Evolutionary conservation across 2,329 filamentous ascomycete genomes (phyloP).

Genomic region (Aspergillus sp.): DNA sequence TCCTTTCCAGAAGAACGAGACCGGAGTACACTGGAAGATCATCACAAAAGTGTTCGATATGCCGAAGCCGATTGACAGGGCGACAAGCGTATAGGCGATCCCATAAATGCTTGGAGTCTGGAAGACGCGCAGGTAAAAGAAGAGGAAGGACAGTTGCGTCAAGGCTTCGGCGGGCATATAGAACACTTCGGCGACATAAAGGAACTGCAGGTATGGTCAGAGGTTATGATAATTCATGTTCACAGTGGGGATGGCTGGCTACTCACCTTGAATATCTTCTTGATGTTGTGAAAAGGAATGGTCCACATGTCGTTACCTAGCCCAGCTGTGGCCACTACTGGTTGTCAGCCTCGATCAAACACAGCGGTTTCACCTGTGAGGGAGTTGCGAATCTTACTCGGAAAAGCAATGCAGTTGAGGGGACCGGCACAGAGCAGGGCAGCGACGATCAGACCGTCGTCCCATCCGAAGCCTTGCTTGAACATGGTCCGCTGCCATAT

Average conservation of each 20-base stretch:
- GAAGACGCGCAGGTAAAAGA: slow-evolving; percentile 49
- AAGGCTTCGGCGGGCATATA: slow-evolving; percentile 40
- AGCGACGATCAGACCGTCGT: slow-evolving; percentile 3
- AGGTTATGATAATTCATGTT: background rate
- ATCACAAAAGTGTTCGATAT: slow-evolving; percentile 16
- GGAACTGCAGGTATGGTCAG: slow-evolving; percentile 2
- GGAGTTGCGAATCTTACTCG: no score
- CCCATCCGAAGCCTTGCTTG: slow-evolving; percentile 1
- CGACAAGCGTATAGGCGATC: slow-evolving; percentile 37
- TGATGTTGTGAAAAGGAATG: slow-evolving; percentile 2
- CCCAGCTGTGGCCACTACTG: no score
- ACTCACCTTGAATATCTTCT: slow-evolving; percentile 1
- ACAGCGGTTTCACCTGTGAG: no score
- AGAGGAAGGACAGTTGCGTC: slow-evolving; percentile 35
- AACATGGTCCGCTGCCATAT: slow-evolving; percentile 2
- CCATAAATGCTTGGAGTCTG: slow-evolving; percentile 14
- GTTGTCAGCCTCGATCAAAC: no score
- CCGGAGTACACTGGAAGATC: slow-evolving; percentile 17
- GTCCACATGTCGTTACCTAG: slow-evolving; percentile 5
- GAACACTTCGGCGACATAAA: slow-evolving; percentile 21
- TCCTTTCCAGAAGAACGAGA: slow-evolving; percentile 44
- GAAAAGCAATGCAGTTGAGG: slow-evolving; percentile 1
- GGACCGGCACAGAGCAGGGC: slow-evolving; percentile 3
- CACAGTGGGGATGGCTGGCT: no score
- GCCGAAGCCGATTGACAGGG: slow-evolving; percentile 45